phyloP scores from a whole-genome alignment of 345 rosid species.

The Microthlaspi erraticum region DNA sequence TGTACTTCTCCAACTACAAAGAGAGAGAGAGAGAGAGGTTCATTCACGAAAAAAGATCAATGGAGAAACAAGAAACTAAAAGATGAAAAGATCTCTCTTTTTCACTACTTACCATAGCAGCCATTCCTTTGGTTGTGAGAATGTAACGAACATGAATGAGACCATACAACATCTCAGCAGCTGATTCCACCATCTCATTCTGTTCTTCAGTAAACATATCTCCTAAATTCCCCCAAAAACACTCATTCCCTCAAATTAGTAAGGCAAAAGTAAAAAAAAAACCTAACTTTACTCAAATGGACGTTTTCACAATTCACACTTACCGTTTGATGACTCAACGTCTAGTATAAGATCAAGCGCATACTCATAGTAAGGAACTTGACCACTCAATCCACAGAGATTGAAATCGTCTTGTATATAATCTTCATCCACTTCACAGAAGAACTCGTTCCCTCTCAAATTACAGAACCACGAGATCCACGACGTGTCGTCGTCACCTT shows the following conservation, averaged over 20 bases:
- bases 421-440: slow-evolving; percentile 97
- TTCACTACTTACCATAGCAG: slow-evolving; percentile 72
- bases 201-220: slow-evolving; percentile 98
- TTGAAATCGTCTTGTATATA: slow-evolving; percentile 96
- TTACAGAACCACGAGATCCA: slow-evolving; percentile 99
- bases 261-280: not conserved
- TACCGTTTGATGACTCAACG: slow-evolving; percentile 92
- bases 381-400: slow-evolving; percentile 95
- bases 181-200: slow-evolving; percentile 94
- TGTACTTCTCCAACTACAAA: slow-evolving; percentile 87
- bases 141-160: slow-evolving; percentile 94
- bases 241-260: too few relatives aligned
- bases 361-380: slow-evolving; percentile 84
- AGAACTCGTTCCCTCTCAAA: slow-evolving; percentile 92
- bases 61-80: not conserved
- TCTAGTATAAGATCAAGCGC: slow-evolving; percentile 95
- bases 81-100: not conserved
- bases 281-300: not conserved
- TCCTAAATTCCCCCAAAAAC: slow-evolving; percentile 47
- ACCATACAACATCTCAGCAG: slow-evolving; percentile 97
- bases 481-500: slow-evolving; percentile 88
- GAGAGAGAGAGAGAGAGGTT: slow-evolving; percentile 23
- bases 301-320: slow-evolving; percentile 28
- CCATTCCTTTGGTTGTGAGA: slow-evolving; percentile 89
- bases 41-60: slow-evolving; percentile 3